A percentile compares a stretch with the other conserved stretches of the same genome.
Evolutionary conservation across 1,284 basidiomycete species (phyloP).

Genomic region (Pseudozyma pruni): DNA sequence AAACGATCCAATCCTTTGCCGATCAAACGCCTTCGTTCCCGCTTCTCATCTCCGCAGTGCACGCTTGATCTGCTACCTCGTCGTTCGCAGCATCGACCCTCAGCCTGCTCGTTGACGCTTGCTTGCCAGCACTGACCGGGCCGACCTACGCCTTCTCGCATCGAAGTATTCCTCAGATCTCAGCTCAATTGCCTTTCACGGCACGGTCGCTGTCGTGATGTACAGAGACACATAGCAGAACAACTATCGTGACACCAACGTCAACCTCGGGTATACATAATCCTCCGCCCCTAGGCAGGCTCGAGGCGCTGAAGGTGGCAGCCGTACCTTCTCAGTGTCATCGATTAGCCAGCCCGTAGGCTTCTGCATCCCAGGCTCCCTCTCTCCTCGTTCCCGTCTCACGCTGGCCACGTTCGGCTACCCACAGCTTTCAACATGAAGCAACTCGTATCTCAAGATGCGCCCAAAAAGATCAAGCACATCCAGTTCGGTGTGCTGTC

Average conservation of each 20-base stretch:
- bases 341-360: no score
- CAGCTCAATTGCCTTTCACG: not conserved
- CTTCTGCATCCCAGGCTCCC: no score
- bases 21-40: no score
- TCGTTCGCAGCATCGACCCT: not conserved
- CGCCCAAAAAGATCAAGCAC: constrained; percentile 67
- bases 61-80: no score
- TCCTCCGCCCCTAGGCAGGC: no score
- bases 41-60: no score
- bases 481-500: constrained; percentile 68
- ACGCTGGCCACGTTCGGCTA: constrained; percentile 18
- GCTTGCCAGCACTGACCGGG: no score
- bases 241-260: not conserved
- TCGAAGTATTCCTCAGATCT: no score
- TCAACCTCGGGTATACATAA: no score
- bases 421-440: constrained; percentile 54
- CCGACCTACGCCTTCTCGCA: no score
- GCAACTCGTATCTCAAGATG: constrained; percentile 65
- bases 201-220: not conserved
- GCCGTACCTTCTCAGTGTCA: not conserved
- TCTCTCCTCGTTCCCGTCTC: not conserved
- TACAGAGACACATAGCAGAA: not conserved
- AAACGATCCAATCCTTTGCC: no score
- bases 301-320: not conserved
- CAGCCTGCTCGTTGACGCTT: not conserved